These are phyloP conservation scores for Mortierella sp. DNA, from an alignment of 371 early-diverging fungal species.

Conservation along the genomic window DNA sequence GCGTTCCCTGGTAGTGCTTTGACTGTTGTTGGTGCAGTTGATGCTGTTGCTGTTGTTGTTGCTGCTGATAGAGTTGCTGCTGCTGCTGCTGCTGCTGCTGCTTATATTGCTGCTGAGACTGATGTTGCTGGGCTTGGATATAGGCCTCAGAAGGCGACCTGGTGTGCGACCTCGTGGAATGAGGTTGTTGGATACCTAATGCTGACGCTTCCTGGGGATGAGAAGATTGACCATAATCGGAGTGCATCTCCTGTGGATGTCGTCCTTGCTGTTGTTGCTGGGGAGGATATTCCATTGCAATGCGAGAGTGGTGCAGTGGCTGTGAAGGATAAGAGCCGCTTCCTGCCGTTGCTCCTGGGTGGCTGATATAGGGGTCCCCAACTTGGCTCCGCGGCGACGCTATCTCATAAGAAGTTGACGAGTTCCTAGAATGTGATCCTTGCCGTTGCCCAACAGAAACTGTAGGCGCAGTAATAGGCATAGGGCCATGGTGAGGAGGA, in stretches of 20 bases:
- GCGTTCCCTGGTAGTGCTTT: neutral
- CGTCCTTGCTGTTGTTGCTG: conserved; percentile 20
- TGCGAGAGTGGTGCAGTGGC: conserved; percentile 15
- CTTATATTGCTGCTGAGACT: conserved; percentile 12
- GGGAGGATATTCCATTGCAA: conserved; percentile 11
- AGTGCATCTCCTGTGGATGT: conserved; percentile 23
- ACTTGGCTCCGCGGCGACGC: conserved; percentile 26
- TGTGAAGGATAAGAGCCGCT: conserved; percentile 21
- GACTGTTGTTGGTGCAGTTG: neutral
- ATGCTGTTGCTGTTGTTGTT: neutral
- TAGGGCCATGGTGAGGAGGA: conserved; percentile 29
- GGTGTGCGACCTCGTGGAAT: conserved; percentile 16
- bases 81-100: conserved; percentile 14
- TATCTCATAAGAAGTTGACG: conserved; percentile 34
- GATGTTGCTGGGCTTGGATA: conserved; percentile 14
- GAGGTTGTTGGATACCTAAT: conserved; percentile 15
- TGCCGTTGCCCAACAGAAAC: conserved; percentile 21
- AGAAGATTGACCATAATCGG: conserved; percentile 31
- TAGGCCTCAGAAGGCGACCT: conserved; percentile 30
- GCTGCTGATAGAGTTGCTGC: conserved; percentile 11
- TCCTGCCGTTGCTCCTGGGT: conserved; percentile 8
- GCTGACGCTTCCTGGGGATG: conserved; percentile 35
- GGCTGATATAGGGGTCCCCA: conserved; percentile 20
- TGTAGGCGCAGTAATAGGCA: conserved; percentile 26
- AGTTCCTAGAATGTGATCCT: conserved; percentile 32